Conservation (phyloP, 192 early-diverging fungal species). For the Coemansia sp. region DNA sequence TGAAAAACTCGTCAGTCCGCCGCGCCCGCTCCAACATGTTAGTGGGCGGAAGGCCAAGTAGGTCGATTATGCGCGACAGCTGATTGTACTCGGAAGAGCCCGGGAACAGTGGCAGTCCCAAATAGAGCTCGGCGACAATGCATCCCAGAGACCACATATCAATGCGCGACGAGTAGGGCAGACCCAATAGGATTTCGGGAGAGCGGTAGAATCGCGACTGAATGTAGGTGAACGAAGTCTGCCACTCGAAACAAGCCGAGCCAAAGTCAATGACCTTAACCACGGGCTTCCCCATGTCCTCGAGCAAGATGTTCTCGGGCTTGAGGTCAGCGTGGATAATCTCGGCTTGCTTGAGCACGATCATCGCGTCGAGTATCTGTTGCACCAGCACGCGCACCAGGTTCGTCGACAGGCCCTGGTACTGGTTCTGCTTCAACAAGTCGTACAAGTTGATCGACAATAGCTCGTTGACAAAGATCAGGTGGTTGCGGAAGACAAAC, state of each 20-base stretch:
- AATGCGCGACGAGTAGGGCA: constrained; percentile 91
- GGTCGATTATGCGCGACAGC: constrained; percentile 90
- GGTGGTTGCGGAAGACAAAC: constrained; percentile 91
- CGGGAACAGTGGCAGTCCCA: constrained; percentile 95
- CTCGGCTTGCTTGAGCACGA: constrained; percentile 81
- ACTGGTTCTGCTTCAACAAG: constrained; percentile 97
- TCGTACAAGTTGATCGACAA: constrained; percentile 98
- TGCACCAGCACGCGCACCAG: constrained; percentile 90
- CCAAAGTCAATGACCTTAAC: constrained; percentile 99
- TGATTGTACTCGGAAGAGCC: constrained; percentile 98
- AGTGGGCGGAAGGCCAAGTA: constrained; percentile 85
- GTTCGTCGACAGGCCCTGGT: constrained; percentile 91
- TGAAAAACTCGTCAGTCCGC: constrained; percentile 84
- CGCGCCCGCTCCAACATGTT: constrained; percentile 97
- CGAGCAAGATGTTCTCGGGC: constrained; percentile 94
- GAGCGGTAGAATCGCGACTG: constrained; percentile 97
- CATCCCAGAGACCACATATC: constrained; percentile 99
- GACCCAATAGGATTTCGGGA: constrained; percentile 93
- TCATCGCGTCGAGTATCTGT: constrained; percentile 93
- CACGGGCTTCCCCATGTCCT: constrained; percentile 85
- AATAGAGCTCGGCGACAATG: constrained; percentile 95
- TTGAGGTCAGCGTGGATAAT: constrained; percentile 99
- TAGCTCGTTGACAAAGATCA: constrained; percentile 97
- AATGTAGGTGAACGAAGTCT: constrained; percentile 97
- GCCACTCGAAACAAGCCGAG: constrained; percentile 93